These are phyloP conservation scores for Phaeomoniella chlamydospora DNA, from an alignment of 2,329 filamentous ascomycete genomes.

Conservation along the genomic window DNA sequence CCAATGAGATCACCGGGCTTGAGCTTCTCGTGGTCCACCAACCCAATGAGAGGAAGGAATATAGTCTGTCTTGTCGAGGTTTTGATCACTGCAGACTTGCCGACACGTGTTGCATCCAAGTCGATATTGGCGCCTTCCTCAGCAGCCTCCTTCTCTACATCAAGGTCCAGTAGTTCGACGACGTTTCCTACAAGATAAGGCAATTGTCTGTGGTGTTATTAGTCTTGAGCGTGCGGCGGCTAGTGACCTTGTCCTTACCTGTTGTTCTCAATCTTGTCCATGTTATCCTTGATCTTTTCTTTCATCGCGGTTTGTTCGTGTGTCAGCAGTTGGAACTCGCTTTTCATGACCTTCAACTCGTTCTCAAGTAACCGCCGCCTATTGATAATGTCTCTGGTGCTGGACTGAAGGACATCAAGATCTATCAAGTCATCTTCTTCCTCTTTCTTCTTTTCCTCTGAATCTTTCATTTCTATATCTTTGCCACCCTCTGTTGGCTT, in stretches of 20 bases:
- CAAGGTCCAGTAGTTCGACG: constrained; percentile 89
- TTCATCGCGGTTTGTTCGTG: constrained; percentile 94
- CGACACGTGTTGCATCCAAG: constrained; percentile 86
- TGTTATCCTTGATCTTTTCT: constrained; percentile 98
- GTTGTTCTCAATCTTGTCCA: constrained; percentile 99
- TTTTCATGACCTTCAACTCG: constrained; percentile 96
- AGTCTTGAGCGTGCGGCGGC: constrained; percentile 3
- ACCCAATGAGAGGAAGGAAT: constrained; percentile 89
- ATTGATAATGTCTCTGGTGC: constrained; percentile 88
- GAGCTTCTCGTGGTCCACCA: constrained; percentile 87
- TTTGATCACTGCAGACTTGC: constrained; percentile 98
- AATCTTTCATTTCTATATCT: constrained; percentile 78
- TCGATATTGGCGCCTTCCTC: constrained; percentile 99
- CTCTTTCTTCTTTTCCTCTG: constrained; percentile 41
- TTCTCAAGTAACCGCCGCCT: constrained; percentile 88
- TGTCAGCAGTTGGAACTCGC: constrained; percentile 82
- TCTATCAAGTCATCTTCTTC: constrained; percentile 74
- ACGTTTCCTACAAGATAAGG: constrained; percentile 98
- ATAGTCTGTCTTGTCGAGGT: constrained; percentile 97
- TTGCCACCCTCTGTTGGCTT: constrained; percentile 30
- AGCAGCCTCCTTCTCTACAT: constrained; percentile 86
- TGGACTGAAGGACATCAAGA: constrained; percentile 81
- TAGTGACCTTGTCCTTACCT: constrained; percentile 40
- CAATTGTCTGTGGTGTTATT: constrained; percentile 54
- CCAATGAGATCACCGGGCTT: constrained; percentile 95